These are phyloP conservation scores for Solanum commersonii DNA, from an alignment of 257 asterid species.

Conservation along the genomic window DNA sequence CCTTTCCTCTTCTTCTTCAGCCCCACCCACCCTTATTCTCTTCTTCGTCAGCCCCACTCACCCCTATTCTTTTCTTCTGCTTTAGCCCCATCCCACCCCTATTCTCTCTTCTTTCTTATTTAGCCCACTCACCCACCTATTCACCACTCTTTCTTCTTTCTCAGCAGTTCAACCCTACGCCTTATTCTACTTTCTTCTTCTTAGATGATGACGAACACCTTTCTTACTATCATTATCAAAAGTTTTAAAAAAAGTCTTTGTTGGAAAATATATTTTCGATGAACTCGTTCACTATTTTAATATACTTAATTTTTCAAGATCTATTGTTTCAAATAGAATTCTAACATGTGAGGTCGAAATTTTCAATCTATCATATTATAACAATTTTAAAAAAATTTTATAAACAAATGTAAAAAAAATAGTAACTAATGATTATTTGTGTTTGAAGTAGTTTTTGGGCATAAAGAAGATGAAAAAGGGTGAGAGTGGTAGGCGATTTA, in stretches of 20 bases:
- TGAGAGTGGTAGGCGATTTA: background rate
- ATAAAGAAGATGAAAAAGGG: background rate
- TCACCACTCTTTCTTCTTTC: too few species aligned
- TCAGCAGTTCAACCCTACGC: rapidly evolving
- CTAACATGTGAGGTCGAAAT: background rate
- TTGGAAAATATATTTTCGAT: too few species aligned
- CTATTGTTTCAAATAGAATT: too few species aligned
- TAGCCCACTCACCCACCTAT: background rate
- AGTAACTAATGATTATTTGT: background rate
- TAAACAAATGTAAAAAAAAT: too few species aligned
- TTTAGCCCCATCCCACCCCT: background rate
- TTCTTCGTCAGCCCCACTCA: too few species aligned
- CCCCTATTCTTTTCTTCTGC: background rate
- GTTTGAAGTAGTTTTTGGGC: background rate
- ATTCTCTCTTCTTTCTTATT: background rate
- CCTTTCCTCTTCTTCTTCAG: background rate
- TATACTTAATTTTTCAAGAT: too few species aligned
- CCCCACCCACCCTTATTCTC: too few species aligned
- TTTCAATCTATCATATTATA: background rate
- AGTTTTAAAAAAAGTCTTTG: background rate
- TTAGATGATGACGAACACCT: background rate
- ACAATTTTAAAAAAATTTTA: too few species aligned
- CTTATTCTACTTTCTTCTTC: background rate
- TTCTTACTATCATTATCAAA: background rate
- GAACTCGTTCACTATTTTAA: background rate